Base-by-base conservation (phyloP, 371 early-diverging fungal genomes). In the Mucor circinelloides region DNA sequence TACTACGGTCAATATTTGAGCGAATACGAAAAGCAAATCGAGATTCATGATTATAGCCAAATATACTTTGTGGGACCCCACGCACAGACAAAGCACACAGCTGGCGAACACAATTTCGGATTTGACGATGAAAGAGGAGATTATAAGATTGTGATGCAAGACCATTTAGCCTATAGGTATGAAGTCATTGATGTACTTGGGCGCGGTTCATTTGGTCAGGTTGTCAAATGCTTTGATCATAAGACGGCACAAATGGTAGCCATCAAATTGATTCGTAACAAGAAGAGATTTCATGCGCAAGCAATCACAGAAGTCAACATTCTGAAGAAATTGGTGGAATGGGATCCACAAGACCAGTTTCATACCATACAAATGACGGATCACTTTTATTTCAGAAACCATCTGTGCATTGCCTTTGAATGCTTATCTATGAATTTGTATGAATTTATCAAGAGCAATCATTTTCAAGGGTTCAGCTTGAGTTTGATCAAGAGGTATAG, bases 191-290 rank as follows among this genome's bases (percentile, higher is more conserved):
- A 87, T 15, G 68, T 90, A 13, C 74, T 97, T 56, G 97, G 97
- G 31, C 91, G 91, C 68, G 97, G 97, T 4, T 93, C 94, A 6
- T 97, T 96, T 80, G 97, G 97, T 4, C 94, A 96, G 72, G 97
- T 97, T 4, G 81, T 93, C 54, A 91, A 92, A 72, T 93, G 93
- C 67, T 86, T 84, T 60, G 94, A 94, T 73, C 94, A 94, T 77
- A 85, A 89, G 67, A 76, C 82, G 1, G 90, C 91, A 28, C 76
- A 79, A 40, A 74, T 83, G 32, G 90, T 93, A 23, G 97, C 97
- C 6, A 80, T 96, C 44, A 97, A 97, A 79, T 85, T 97, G 25
- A 95, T 96, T 54, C 87, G 94, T 28, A 94, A 94, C 77, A 91
- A 91, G 82, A 92, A 89, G 70, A 84, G 93, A 19, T 96, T 96